Evolutionary conservation across 495 filamentous ascomycete genomes (phyloP), one percentile per base, ranked within the genome.

Genomic region (Xylaria cubensis): DNA sequence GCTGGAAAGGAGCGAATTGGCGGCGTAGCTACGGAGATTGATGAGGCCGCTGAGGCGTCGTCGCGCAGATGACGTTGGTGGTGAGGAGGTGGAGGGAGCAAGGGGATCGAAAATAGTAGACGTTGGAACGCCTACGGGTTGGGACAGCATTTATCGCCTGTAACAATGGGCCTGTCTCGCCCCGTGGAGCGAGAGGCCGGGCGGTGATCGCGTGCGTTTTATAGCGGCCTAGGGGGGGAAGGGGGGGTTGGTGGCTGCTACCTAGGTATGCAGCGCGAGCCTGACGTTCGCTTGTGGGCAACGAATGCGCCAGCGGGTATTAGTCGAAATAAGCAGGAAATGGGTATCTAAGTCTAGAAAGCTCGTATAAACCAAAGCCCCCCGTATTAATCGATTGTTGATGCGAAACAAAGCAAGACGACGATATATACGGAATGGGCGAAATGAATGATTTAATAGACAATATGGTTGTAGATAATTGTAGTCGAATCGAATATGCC

Each of bases 31-130:
- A 71, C 92, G 88, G 66, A 97, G 85, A 82, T 93, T 92, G 73
- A 87, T 92, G 68, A 97, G 83, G 42, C 92, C 91, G 36, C 92
- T 87, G 73, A 94, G 85, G 29, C 87, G 82, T 73, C 91, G 86
- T 39, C 83, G 74, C 13, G 83, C 79, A 53, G 86, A 84, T 42
- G 86, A 84, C 13, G 83, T 74, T 36, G 85, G 79, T 67, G 83
- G 80, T 41, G 84, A 79, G 48, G 82, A 78, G 59, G 79, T 65
- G 58, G 83, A 67, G 34, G 70, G 29, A n/a, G 69, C 48, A 66
- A 65, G 59, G 62, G 59, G 61, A 15, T 72, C 70, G 70, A 72
- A 72, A 51, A 72, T 13, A 29, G 70, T 53, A 44, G 70, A 41
- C 63, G 70, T 59, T 21, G 50, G 48, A 2, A 53, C 70, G 21